These are phyloP conservation scores for Halophytophthora batemanensis DNA, from an alignment of 352 stramenopile species.

Conservation along the genomic window DNA sequence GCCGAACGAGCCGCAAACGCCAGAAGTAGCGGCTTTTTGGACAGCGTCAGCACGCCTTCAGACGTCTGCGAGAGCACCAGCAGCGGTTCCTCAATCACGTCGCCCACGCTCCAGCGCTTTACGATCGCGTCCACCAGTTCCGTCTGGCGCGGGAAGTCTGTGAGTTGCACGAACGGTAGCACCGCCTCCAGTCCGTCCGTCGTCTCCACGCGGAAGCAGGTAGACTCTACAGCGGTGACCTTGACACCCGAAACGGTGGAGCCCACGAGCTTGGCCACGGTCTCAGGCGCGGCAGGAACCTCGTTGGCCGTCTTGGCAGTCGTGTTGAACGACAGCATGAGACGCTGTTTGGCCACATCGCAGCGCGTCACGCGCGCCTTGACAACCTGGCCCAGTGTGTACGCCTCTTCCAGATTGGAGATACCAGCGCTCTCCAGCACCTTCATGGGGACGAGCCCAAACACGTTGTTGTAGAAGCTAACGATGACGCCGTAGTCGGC, in stretches of 20 bases:
- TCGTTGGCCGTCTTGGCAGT: slow-evolving; percentile 18
- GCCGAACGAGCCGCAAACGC: slow-evolving; percentile 31
- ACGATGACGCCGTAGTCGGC: slow-evolving; percentile 92
- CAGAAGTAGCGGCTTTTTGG: slow-evolving; percentile 80
- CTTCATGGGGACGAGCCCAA: slow-evolving; percentile 88
- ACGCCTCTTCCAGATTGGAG: slow-evolving; percentile 79
- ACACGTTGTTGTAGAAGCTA: slow-evolving; percentile 96
- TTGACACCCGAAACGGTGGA: slow-evolving; percentile 58
- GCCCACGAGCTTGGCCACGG: slow-evolving; percentile 38
- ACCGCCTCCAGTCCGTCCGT: slow-evolving; percentile 67
- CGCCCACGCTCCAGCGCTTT: slow-evolving; percentile 41
- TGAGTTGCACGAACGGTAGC: slow-evolving; percentile 81
- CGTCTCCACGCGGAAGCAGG: slow-evolving; percentile 75
- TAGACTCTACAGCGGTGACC: slow-evolving; percentile 61
- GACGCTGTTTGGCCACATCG: slow-evolving; percentile 71
- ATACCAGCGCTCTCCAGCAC: slow-evolving; percentile 85
- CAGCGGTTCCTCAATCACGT: slow-evolving; percentile 51
- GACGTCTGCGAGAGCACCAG: slow-evolving; percentile 70
- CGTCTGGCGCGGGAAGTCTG: slow-evolving; percentile 78
- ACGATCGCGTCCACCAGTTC: slow-evolving; percentile 73
- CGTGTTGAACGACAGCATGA: slow-evolving; percentile 86
- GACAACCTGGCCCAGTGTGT: slow-evolving; percentile 85
- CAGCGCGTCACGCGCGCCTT: slow-evolving; percentile 76
- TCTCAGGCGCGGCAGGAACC: slow-evolving; percentile 17
- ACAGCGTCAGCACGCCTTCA: slow-evolving; percentile 72